A percentile compares a stretch with the other conserved stretches of the same genome.
Evolutionary conservation across 2,329 filamentous ascomycete genomes (phyloP).

Genomic region (Scorias spongiosa): DNA sequence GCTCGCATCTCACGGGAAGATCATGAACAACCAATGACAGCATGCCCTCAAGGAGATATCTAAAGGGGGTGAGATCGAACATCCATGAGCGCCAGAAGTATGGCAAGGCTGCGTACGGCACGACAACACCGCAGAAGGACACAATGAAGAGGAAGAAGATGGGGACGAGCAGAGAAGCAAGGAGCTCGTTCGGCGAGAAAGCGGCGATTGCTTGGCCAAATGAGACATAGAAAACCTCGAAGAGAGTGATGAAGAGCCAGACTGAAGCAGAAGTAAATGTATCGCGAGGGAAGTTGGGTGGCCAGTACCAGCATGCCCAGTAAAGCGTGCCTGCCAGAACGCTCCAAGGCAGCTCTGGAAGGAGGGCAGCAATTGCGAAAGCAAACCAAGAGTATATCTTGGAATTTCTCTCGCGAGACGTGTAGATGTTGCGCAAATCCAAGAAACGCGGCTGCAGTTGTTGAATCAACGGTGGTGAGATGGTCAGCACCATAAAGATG

Average conservation of each 20-base stretch:
- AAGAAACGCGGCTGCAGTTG: constrained; percentile 63
- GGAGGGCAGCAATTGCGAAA: constrained; percentile 44
- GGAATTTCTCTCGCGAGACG: constrained; percentile 56
- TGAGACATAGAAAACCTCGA: constrained; percentile 56
- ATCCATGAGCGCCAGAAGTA: constrained; percentile 67
- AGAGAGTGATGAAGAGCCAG: constrained; percentile 54
- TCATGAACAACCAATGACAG: constrained; percentile 62
- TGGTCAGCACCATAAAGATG: constrained; percentile 62
- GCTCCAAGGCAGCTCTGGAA: constrained; percentile 44
- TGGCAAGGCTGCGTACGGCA: constrained; percentile 64
- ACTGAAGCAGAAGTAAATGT: constrained; percentile 44
- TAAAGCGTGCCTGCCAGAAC: constrained; percentile 51
- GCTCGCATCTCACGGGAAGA: constrained; percentile 44
- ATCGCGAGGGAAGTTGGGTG: constrained; percentile 18
- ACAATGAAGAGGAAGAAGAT: constrained; percentile 55
- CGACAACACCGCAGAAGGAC: constrained; percentile 69
- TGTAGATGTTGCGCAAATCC: constrained; percentile 59
- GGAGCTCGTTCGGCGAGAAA: constrained; percentile 39
- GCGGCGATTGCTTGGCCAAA: constrained; percentile 47
- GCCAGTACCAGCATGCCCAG: constrained; percentile 46
- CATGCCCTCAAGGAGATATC: constrained; percentile 65
- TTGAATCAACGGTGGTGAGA: constrained; percentile 59
- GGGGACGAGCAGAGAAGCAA: constrained; percentile 56
- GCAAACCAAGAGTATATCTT: constrained; percentile 69
- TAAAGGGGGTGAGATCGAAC: constrained; percentile 68